A percentile compares a stretch with the other conserved stretches of the same genome.
Conservation (phyloP, 1,284 basidiomycete genomes). For the Leccinum subfulvum region DNA sequence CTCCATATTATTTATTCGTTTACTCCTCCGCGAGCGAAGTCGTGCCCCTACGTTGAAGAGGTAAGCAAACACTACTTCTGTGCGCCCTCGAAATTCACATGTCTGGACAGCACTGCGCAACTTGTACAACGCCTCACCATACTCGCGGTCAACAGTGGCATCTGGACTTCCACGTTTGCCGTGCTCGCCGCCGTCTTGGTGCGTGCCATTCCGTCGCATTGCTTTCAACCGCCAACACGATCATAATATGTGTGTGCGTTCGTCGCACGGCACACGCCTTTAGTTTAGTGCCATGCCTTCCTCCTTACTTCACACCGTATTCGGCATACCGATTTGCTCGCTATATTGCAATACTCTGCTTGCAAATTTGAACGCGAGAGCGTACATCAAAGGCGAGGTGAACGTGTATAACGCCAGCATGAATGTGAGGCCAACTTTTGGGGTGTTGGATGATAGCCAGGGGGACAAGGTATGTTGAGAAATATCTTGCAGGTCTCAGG, state of each 20-base stretch:
- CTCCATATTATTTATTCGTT: not conserved
- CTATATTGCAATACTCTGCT: not conserved
- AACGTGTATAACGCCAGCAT: no score
- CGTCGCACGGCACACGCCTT: not conserved
- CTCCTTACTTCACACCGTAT: not conserved
- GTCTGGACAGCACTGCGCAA: slow-evolving; percentile 6
- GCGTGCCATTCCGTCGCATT: not conserved
- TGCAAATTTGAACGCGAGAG: not conserved
- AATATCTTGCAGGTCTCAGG: not conserved
- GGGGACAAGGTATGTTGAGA: not conserved
- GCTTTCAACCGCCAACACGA: not conserved
- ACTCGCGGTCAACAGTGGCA: slow-evolving; percentile 20
- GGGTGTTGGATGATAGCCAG: not conserved
- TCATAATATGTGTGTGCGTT: not conserved
- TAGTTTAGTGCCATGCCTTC: not conserved
- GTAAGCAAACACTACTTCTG: not conserved
- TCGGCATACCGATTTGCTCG: not conserved
- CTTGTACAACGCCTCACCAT: slow-evolving; percentile 14
- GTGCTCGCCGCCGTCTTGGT: slow-evolving; percentile 15
- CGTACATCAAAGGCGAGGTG: not conserved
- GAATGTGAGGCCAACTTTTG: not conserved
- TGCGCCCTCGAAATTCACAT: not conserved
- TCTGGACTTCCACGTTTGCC: slow-evolving; percentile 17
- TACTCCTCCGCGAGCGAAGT: slow-evolving; percentile 1
- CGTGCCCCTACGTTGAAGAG: not conserved